Evolutionary conservation across 352 stramenopile species (phyloP), one percentile per base, ranked within the genome.

Genomic region (Thalassiosira hispida): DNA sequence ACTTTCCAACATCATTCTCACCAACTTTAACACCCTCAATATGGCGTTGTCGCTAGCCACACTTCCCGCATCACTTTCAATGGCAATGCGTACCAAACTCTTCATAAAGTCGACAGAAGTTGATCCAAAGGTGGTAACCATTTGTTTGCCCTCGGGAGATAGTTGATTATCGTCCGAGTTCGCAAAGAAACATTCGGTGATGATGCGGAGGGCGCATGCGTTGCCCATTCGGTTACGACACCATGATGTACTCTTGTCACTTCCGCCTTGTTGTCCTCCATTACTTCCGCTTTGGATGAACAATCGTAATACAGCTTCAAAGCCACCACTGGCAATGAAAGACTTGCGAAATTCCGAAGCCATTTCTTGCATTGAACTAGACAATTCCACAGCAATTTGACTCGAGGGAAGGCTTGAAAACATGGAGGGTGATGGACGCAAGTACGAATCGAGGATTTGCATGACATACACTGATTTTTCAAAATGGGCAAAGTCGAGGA

Each of bases 401-500:
- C 81, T 59, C 12, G 49, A 2, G 3, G 64, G 69, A 42, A 94
- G 73, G 42, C 42, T 76, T 1, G 83, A 91, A 57, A 95, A 84
- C n/a, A 92, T 81, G 46, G 76, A 79, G 22, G 76, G 61, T 16
- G 90, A 77, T n/a, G 92, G 92, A 53, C 90, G 68, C 8, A 96
- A 59, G 40, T 92, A 89, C 14, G 86, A 90, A 81, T 96, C 92
- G 42, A 96, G 84, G 22, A 94, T 83, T 80, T 95, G 84, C 62
- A 96, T 89, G 6, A 93, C 87, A 62, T 96, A 96, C 5, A 95
- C 86, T 22, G 86, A 92, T 40, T 80, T 75, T 71, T 93, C 79
- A 59, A 93, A 93, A 22, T 80, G 84, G 20, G 64, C 55, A 61
- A 87, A 71, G 59, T 94, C 84, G 14, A 95, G 62, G 11, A 95